Percentiles rank a stretch among this genome's conserved stretches.
Conservation (phyloP, 805 yeast genomes). For the Nakazawaea sp. region DNA sequence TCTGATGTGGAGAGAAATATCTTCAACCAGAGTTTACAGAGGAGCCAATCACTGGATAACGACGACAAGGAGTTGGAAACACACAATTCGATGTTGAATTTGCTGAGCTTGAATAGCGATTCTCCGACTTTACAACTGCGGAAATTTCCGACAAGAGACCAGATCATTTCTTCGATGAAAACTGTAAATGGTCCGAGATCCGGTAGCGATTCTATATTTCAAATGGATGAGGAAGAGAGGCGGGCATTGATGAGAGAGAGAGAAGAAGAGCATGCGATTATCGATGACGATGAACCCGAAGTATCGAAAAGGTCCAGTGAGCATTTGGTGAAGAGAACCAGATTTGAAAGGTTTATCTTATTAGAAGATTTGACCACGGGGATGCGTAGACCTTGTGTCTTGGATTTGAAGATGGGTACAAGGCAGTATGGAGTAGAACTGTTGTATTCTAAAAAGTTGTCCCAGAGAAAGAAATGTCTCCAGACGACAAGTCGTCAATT, state of each 20-base stretch:
- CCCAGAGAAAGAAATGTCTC: conserved; percentile 78
- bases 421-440: conserved; percentile 98
- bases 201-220: conserved; percentile 29
- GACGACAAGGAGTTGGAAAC: conserved; percentile 2
- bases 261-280: conserved; percentile 12
- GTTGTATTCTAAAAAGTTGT: conserved; percentile 53
- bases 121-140: too few relatives aligned
- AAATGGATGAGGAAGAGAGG: conserved; percentile 36
- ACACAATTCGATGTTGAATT: conserved; percentile 17
- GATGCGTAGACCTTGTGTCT: conserved; percentile 79
- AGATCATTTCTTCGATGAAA: conserved; percentile 15
- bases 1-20: conserved; percentile 10
- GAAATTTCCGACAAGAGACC: conserved; percentile 9
- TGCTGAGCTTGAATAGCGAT: conserved; percentile 13
- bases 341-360: conserved; percentile 75
- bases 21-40: background rate
- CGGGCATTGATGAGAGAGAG: conserved; percentile 2
- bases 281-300: conserved; percentile 12
- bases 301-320: conserved; percentile 8
- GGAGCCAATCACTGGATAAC: too few relatives aligned
- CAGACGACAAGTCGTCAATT: conserved; percentile 72
- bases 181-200: conserved; percentile 13
- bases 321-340: conserved; percentile 37
- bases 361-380: conserved; percentile 87
- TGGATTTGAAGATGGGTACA: conserved; percentile 97